Conservation (phyloP, 75 land plant species). For the Adiantum capillusveneris region DNA sequence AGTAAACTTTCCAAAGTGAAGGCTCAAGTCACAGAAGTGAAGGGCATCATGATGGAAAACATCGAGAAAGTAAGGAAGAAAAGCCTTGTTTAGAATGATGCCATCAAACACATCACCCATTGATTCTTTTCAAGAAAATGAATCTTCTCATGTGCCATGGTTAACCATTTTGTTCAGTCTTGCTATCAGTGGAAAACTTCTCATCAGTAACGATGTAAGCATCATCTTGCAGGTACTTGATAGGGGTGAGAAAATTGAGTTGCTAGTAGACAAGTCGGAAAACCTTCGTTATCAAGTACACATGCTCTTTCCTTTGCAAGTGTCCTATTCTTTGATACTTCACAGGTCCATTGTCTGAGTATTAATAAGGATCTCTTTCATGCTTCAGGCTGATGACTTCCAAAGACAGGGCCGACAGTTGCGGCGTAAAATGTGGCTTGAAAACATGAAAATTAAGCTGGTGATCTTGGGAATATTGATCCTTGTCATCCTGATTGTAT, state of each 20-base stretch:
- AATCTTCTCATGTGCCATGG: too few relatives aligned
- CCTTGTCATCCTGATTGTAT: constrained; percentile 49
- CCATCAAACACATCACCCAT: too few relatives aligned
- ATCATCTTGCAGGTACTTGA: constrained; percentile 40
- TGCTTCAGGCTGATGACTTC: constrained; percentile 86
- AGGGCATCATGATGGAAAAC: constrained; percentile 82
- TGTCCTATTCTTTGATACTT: too few relatives aligned
- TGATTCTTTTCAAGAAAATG: too few relatives aligned
- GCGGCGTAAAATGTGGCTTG: constrained; percentile 91
- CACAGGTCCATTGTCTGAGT: neutral
- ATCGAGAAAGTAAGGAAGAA: constrained; percentile 56
- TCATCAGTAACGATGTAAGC: too few relatives aligned
- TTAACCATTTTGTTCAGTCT: too few relatives aligned
- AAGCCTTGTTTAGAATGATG: too few relatives aligned
- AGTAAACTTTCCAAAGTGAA: constrained; percentile 66
- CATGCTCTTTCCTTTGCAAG: too few relatives aligned
- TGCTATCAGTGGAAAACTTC: too few relatives aligned
- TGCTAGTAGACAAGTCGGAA: constrained; percentile 45
- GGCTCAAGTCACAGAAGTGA: constrained; percentile 70
- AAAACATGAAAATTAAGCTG: constrained; percentile 68
- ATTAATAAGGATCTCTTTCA: constrained; percentile 7
- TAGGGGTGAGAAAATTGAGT: constrained; percentile 43
- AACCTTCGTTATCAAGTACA: constrained; percentile 44
- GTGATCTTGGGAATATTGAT: constrained; percentile 54
- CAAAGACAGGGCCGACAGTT: constrained; percentile 92